Percentiles rank a stretch among this genome's conserved stretches.
Conservation (phyloP, 768 basidiomycete species). For the Psilocybe cubensis region DNA sequence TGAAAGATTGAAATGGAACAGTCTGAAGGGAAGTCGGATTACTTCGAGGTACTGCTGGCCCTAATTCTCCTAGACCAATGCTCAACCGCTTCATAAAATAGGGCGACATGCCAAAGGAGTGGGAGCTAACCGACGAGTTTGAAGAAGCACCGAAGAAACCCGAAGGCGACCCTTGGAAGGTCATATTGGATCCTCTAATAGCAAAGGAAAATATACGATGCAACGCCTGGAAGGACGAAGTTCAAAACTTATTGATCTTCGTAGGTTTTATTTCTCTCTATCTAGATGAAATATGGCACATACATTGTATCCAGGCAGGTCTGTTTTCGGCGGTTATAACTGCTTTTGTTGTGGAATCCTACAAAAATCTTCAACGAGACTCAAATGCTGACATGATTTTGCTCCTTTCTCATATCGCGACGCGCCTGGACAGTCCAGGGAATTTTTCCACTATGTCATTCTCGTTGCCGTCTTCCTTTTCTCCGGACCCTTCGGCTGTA, state of each 20-base stretch:
- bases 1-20: no score
- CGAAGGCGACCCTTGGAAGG: not conserved
- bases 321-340: slow-evolving; percentile 24
- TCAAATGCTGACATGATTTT: slow-evolving; percentile 3
- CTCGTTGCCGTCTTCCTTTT: not conserved
- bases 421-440: not conserved
- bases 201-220: slow-evolving; percentile 12
- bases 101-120: not conserved
- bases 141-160: not conserved
- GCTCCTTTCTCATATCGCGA: slow-evolving; percentile 11
- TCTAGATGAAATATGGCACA: not conserved
- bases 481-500: not conserved
- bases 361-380: slow-evolving; percentile 15
- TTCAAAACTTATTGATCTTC: slow-evolving; percentile 21
- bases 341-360: slow-evolving; percentile 5
- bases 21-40: no score
- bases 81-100: not conserved
- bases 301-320: slow-evolving; percentile 11
- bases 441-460: not conserved
- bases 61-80: no score
- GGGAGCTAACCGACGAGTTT: not conserved
- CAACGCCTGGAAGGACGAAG: slow-evolving; percentile 14
- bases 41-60: not conserved
- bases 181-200: not conserved
- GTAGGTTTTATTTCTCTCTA: slow-evolving; percentile 11